These are phyloP conservation scores for Ambrosia trifida DNA, from an alignment of 129 eudicot genomes.

Conservation along the genomic window DNA sequence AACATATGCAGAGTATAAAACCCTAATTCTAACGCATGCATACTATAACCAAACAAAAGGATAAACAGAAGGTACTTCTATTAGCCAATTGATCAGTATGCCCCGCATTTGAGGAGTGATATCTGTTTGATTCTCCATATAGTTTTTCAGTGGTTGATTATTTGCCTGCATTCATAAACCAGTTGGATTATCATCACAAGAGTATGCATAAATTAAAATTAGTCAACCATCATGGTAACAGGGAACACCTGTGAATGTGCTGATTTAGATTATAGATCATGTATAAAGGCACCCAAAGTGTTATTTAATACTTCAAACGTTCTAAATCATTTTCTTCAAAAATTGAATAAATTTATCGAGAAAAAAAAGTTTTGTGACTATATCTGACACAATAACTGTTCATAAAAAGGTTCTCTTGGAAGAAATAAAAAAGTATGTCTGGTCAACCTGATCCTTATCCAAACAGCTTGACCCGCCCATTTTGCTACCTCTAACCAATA, in stretches of 20 bases:
- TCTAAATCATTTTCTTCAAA: no score
- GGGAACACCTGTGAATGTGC: neutral
- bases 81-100: slow-evolving; percentile 88
- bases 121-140: slow-evolving; percentile 76
- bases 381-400: no score
- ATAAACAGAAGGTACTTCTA: slow-evolving; percentile 54
- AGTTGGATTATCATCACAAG: slow-evolving; percentile 9
- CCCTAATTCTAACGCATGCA: neutral
- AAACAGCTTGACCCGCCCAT: no score
- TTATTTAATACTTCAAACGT: no score
- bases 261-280: neutral
- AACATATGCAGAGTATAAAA: slow-evolving; percentile 17
- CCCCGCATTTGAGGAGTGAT: slow-evolving; percentile 90
- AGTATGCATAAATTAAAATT: neutral
- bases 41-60: neutral
- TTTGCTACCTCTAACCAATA: no score
- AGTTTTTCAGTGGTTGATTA: slow-evolving; percentile 50
- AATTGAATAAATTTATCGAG: no score
- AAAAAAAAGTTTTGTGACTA: no score
- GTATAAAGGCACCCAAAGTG: no score
- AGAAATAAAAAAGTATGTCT: no score
- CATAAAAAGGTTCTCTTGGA: no score
- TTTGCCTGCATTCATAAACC: slow-evolving; percentile 56
- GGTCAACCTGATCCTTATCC: no score
- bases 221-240: neutral